A percentile compares a stretch with the other conserved stretches of the same genome.
phyloP scores from a whole-genome alignment of 805 yeast species.

The Millerozyma miso region DNA sequence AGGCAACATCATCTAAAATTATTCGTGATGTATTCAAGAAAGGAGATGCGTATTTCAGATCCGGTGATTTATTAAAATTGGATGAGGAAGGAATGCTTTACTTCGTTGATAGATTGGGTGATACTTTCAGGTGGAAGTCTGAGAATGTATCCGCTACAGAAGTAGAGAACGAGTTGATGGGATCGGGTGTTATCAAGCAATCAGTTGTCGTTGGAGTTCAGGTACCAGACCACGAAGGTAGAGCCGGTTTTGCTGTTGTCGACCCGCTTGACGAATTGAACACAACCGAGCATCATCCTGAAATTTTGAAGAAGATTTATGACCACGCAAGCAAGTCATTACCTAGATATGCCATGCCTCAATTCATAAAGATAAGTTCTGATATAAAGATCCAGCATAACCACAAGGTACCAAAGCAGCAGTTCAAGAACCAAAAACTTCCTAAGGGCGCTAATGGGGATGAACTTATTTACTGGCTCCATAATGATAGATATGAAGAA shows the following conservation, averaged over 20 bases:
- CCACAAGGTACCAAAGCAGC: conserved; percentile 73
- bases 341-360: conserved; percentile 84
- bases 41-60: conserved; percentile 90
- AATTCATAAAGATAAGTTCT: conserved; percentile 66
- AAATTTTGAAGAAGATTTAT: conserved; percentile 25
- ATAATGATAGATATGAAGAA: conserved; percentile 49
- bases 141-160: conserved; percentile 93
- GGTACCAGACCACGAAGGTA: conserved; percentile 86
- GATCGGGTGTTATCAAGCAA: conserved; percentile 47
- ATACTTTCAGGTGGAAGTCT: conserved; percentile 94
- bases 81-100: conserved; percentile 69
- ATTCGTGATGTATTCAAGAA: conserved; percentile 66
- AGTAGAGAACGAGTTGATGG: conserved; percentile 73
- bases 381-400: conserved; percentile 68
- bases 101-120: conserved; percentile 91
- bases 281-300: conserved; percentile 29
- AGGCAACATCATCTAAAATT: conserved; percentile 76
- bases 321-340: conserved; percentile 37
- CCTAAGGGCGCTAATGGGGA: conserved; percentile 62
- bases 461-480: conserved; percentile 71
- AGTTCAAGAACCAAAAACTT: conserved; percentile 60
- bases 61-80: conserved; percentile 75
- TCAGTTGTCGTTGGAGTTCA: conserved; percentile 84
- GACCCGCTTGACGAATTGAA: conserved; percentile 42
- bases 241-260: conserved; percentile 87